phyloP scores from a whole-genome alignment of 129 eudicot genomes.

The Centella asiatica region DNA sequence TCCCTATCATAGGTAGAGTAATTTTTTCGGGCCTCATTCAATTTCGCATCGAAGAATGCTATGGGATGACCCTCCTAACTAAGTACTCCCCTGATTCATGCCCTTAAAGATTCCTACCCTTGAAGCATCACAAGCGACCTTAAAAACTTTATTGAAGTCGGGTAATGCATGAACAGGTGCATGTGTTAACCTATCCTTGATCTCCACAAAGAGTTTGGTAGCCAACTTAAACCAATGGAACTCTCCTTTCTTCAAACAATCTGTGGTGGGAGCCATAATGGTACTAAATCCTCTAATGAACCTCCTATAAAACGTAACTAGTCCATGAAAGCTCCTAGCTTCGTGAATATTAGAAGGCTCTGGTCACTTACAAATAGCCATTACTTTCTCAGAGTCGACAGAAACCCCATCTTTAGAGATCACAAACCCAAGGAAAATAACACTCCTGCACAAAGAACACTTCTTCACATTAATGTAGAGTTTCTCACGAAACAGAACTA shows the following conservation, averaged over 20 bases:
- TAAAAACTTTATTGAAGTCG: too few relatives aligned
- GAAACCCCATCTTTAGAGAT: not conserved
- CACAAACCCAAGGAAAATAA: not conserved
- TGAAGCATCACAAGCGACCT: not conserved
- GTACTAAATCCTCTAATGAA: not conserved
- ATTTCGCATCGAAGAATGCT: not conserved
- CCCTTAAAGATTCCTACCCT: too few relatives aligned
- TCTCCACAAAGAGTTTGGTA: not conserved
- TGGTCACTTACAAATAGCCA: not conserved
- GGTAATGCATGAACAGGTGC: too few relatives aligned
- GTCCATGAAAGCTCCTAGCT: not conserved
- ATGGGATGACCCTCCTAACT: not conserved
- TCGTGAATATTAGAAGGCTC: not conserved
- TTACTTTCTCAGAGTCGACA: too few relatives aligned
- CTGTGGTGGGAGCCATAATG: not conserved
- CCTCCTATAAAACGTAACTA: not conserved
- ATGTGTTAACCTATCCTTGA: too few relatives aligned
- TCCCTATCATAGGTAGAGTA: not conserved
- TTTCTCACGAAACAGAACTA: too few relatives aligned
- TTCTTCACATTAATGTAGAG: too few relatives aligned
- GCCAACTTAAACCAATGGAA: not conserved
- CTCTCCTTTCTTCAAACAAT: not conserved
- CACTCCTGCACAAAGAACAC: too few relatives aligned
- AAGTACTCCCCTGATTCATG: not conserved
- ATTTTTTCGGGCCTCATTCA: not conserved